Percentiles rank a stretch among this genome's conserved stretches.
These are phyloP conservation scores for Penicillium nucicola DNA, from an alignment of 495 filamentous ascomycete genomes.

Conservation along the genomic window DNA sequence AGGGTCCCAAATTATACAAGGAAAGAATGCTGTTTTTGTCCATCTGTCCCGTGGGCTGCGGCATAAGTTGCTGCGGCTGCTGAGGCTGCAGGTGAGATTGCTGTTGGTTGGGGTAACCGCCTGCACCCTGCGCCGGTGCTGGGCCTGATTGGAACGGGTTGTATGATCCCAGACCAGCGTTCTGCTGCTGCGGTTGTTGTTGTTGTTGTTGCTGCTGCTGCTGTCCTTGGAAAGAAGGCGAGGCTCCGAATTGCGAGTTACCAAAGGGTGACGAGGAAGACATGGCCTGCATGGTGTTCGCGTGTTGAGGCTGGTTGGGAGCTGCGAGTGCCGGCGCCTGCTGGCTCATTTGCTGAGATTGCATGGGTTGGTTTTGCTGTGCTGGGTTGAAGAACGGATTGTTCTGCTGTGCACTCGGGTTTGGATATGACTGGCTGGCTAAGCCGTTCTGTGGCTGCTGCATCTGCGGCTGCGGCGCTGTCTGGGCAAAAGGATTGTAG, in stretches of 20 bases:
- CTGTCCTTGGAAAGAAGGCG: slow-evolving; percentile 35
- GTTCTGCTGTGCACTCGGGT: slow-evolving; percentile 31
- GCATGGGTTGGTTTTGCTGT: slow-evolving; percentile 29
- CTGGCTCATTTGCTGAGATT: slow-evolving; percentile 20
- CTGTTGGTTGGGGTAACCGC: slow-evolving; percentile 22
- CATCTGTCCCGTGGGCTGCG: slow-evolving; percentile 47
- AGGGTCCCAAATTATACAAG: slow-evolving; percentile 77
- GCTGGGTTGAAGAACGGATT: slow-evolving; percentile 55
- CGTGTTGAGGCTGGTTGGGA: slow-evolving; percentile 32
- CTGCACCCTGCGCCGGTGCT: slow-evolving; percentile 25
- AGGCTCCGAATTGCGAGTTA: slow-evolving; percentile 33
- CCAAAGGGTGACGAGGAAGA: slow-evolving; percentile 32
- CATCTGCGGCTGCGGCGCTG: slow-evolving; percentile 35
- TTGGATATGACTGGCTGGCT: slow-evolving; percentile 27
- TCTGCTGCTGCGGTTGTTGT: slow-evolving; percentile 24
- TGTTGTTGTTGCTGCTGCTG: slow-evolving; percentile 22
- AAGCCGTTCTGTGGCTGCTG: slow-evolving; percentile 34
- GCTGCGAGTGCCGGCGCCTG: slow-evolving; percentile 33
- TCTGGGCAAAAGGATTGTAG: slow-evolving; percentile 69
- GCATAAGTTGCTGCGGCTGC: slow-evolving; percentile 35
- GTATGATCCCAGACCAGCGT: slow-evolving; percentile 24
- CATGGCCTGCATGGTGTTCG: slow-evolving; percentile 42
- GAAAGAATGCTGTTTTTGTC: slow-evolving; percentile 87
- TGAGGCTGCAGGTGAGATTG: slow-evolving; percentile 26
- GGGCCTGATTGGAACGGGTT: slow-evolving; percentile 38